A percentile compares a stretch with the other conserved stretches of the same genome.
Evolutionary conservation across 2,329 filamentous ascomycete genomes (phyloP).

Genomic region (Fusarium redolens): DNA sequence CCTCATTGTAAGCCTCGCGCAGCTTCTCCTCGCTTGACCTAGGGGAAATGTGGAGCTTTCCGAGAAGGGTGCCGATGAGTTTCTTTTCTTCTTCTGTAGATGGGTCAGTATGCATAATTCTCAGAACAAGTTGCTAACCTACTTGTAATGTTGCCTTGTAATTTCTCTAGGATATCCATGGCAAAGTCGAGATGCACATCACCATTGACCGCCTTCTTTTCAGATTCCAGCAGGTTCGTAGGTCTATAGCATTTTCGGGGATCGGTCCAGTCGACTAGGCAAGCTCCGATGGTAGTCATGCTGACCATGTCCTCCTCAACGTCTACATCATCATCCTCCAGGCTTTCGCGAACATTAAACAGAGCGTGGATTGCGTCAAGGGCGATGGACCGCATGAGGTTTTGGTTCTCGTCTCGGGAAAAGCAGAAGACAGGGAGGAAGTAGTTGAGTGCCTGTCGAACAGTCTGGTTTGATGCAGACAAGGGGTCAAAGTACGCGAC

Average conservation of each 20-base stretch:
- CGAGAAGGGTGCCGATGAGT: slow-evolving; percentile 78
- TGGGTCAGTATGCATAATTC: slow-evolving; percentile 43
- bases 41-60: slow-evolving; percentile 83
- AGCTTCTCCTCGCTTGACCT: slow-evolving; percentile 70
- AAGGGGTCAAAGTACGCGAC: slow-evolving; percentile 91
- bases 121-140: slow-evolving; percentile 52
- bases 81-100: slow-evolving; percentile 85
- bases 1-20: slow-evolving; percentile 66
- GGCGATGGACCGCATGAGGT: slow-evolving; percentile 80
- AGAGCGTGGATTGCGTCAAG: slow-evolving; percentile 81
- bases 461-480: slow-evolving; percentile 80
- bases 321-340: slow-evolving; percentile 81
- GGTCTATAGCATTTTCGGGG: slow-evolving; percentile 79
- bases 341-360: slow-evolving; percentile 75
- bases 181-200: slow-evolving; percentile 86
- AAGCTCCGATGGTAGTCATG: slow-evolving; percentile 80
- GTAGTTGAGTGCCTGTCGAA: slow-evolving; percentile 89
- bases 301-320: slow-evolving; percentile 83
- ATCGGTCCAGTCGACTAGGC: slow-evolving; percentile 94
- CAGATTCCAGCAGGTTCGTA: slow-evolving; percentile 62
- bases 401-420: slow-evolving; percentile 83
- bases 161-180: slow-evolving; percentile 78
- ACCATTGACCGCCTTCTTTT: slow-evolving; percentile 74
- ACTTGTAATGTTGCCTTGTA: slow-evolving; percentile 76
- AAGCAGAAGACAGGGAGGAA: slow-evolving; percentile 96